Conservation (phyloP, 1,284 basidiomycete genomes). For the Marasmius sp. region DNA sequence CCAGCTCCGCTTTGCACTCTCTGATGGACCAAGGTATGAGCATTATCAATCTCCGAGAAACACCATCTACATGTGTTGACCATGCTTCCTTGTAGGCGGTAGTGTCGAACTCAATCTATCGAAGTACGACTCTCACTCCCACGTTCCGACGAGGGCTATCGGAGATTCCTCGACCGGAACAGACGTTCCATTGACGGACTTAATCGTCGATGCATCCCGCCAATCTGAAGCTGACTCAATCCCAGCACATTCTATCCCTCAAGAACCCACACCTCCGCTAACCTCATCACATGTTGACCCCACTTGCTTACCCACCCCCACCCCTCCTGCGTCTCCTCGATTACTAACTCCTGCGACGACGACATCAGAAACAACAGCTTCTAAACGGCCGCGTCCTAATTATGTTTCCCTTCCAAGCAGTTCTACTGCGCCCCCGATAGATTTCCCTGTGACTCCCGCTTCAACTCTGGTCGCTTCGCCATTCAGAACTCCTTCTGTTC, state of each 20-base stretch:
- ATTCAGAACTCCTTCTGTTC: constrained; percentile 26
- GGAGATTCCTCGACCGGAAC: constrained; percentile 47
- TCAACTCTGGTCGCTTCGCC: constrained; percentile 21
- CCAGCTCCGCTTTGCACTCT: constrained; percentile 55
- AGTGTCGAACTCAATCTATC: constrained; percentile 57
- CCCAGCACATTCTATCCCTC: neutral
- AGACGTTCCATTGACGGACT: constrained; percentile 20
- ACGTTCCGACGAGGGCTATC: constrained; percentile 45
- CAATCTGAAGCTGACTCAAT: neutral
- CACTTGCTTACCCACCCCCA: neutral
- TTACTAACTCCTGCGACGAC: constrained; percentile 22
- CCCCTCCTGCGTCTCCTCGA: constrained; percentile 15
- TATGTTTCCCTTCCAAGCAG: neutral
- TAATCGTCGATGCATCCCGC: constrained; percentile 1
- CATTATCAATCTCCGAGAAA: neutral
- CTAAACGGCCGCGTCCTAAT: neutral
- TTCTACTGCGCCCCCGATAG: neutral
- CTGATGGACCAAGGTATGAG: constrained; percentile 69
- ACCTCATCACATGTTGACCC: neutral
- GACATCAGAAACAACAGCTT: constrained; percentile 22
- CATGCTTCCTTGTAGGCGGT: constrained; percentile 42
- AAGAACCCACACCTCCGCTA: neutral
- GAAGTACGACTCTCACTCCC: constrained; percentile 39
- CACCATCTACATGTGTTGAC: neutral
- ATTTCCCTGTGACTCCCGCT: neutral